Base-by-base conservation (phyloP, 1,284 basidiomycete species). In the Earliella scabrosa region DNA sequence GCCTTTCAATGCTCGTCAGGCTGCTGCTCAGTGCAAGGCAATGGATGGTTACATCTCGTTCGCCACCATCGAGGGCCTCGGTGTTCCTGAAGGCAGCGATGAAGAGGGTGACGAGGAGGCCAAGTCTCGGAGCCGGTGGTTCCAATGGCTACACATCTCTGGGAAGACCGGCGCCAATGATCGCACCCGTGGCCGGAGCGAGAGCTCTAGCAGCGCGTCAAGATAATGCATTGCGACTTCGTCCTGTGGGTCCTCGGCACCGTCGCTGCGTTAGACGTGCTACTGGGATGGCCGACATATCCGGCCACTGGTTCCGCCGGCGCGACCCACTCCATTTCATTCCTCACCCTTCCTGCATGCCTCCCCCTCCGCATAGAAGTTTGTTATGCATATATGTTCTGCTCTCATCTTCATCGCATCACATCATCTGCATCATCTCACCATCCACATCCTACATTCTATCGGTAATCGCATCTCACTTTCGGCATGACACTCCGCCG, bases 21-120 rank as follows among this genome's bases (percentile, higher is more conserved):
- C 88, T 2, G 80, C 79, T 20, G 81, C 77, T 35, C 78, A 78
- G 52, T 82, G 85, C 62, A 77, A 77, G 31, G 71, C 76, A 39
- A 81, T 85, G 52, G 78, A 84, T 20, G 87, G 88, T 1, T 89
- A 88, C 63, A 83, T 90, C 31, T 82, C 79, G 18, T 90, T 90
- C 60, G 78, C 85, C 29, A 81, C 75, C 52, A 79, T 90, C 10
- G 86, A 87, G 70, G 88, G 87, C n/a, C 74, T 90, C 24, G 87
- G 88, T 0, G 75, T 75, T 16, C 87, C 87, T 3, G 81, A 82
- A 0, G 83, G 77, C 45, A 56, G 65, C 39, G 73, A 73, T 21
- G 69, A 68, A 6, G 65, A 62, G 40, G 66, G 68, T 9, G 71
- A 67, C 1, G 70, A 69, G 45, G 65, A 65, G 23, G 63, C 50